These are phyloP conservation scores for Acacia pycnantha DNA, from an alignment of 331 rosid species.

Conservation along the genomic window DNA sequence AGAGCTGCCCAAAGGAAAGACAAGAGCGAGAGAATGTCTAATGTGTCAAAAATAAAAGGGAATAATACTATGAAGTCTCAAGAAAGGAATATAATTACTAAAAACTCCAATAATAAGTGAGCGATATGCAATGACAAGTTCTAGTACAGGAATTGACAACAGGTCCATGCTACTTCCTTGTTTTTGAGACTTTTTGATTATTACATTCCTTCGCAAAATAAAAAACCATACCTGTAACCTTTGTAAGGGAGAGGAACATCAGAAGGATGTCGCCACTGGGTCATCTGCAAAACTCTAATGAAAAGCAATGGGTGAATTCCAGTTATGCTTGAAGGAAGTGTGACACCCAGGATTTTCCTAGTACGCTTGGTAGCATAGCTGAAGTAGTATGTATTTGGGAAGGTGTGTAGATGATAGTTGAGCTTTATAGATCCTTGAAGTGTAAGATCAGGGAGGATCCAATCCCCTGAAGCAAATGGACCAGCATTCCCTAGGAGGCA, in stretches of 20 bases:
- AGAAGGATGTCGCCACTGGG: slow-evolving; percentile 89
- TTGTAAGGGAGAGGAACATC: slow-evolving; percentile 83
- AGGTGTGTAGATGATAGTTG: slow-evolving; percentile 59
- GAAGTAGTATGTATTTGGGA: slow-evolving; percentile 87
- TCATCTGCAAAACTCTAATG: slow-evolving; percentile 86
- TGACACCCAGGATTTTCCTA: slow-evolving; percentile 67
- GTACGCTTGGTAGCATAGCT: slow-evolving; percentile 96
- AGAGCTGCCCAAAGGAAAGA: background rate
- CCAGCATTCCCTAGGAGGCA: slow-evolving; percentile 83
- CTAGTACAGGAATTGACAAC: no score
- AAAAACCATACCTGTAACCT: slow-evolving; percentile 71
- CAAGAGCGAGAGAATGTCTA: no score
- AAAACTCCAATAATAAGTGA: no score
- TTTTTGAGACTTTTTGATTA: no score
- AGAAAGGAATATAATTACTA: no score
- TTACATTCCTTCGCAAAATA: no score
- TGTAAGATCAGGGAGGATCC: slow-evolving; percentile 98
- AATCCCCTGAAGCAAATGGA: slow-evolving; percentile 88
- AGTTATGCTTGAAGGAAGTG: slow-evolving; percentile 78
- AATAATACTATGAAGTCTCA: no score
- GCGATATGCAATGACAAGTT: no score
- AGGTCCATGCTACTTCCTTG: no score
- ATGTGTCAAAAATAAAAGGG: no score
- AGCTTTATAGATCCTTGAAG: slow-evolving; percentile 80
- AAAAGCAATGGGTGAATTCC: slow-evolving; percentile 87